Percentiles rank a stretch among this genome's conserved stretches.
Conservation (phyloP, 2,329 filamentous ascomycete genomes). For the Colletotrichum noveboracense region DNA sequence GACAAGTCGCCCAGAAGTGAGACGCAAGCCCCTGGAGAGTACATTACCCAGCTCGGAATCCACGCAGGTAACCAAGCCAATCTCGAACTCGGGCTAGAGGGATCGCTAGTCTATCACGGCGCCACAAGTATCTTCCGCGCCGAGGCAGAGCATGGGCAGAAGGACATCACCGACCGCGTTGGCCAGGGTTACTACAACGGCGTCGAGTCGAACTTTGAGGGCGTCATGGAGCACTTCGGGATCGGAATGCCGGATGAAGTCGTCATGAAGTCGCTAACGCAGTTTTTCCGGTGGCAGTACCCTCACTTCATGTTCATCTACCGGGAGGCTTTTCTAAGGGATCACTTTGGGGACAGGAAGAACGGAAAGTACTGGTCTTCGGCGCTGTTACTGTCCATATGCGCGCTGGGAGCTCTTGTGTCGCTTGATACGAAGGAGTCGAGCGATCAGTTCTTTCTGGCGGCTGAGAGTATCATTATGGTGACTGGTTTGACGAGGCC, state of each 20-base stretch:
- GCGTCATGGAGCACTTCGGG: constrained; percentile 27
- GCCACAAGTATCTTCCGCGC: constrained; percentile 30
- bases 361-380: constrained; percentile 31
- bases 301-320: constrained; percentile 37
- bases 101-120: constrained; percentile 24
- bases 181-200: background rate
- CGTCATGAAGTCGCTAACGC: constrained; percentile 23
- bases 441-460: constrained; percentile 24
- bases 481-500: constrained; percentile 26
- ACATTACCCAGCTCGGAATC: background rate
- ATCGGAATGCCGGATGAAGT: constrained; percentile 26
- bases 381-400: constrained; percentile 26
- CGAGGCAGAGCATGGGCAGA: background rate
- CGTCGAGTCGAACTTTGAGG: constrained; percentile 17
- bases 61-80: background rate
- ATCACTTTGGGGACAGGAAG: constrained; percentile 22
- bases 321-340: constrained; percentile 28
- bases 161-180: background rate
- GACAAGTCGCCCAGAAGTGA: background rate
- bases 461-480: constrained; percentile 31
- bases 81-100: constrained; percentile 12
- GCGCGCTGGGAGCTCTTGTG: constrained; percentile 27
- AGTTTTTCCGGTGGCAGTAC: constrained; percentile 34
- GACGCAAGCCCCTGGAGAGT: background rate
- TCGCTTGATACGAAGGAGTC: constrained; percentile 7